Evolutionary conservation across 73 alveolate genomes (phyloP), one percentile per base, ranked within the genome.

Genomic region (Paramecium sexaurelia): DNA sequence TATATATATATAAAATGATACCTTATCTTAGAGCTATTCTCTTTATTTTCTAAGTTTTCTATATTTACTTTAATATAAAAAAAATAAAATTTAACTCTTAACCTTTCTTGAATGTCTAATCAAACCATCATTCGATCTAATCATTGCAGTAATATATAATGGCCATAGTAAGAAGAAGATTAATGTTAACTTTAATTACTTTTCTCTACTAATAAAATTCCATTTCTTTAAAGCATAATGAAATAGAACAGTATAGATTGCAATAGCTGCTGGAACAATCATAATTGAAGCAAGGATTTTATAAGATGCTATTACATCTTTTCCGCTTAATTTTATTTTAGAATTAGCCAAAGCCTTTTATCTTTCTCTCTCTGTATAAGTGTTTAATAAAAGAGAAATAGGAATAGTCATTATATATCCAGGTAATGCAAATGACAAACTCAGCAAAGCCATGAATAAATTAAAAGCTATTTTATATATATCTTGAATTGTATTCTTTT

Each of bases 241-340:
- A 85, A 93, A 69, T 29, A 68, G 11, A 26, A 94, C n/a, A 47
- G 93, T 94, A 89, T 91, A 87, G n/a, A 85, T 29, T 26, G 87
- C 56, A 36, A 75, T 45, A 3, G 93, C 45, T 15, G 56, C 55
- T 5, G 95, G 91, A 15, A 93, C 89, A 19, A 94, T 71, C 36
- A 93, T 84, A 20, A 96, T 67, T 22, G 96, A 66, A 29, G 96
- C 84, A 67, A 95, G 35, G 1, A 96, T 78, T 92, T 96, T 96
- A 55, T 84, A 87, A 11, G 97, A 86, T 1, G 98, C 99, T 61
- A 96, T 75, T 0, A 95, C 98, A 92, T 96, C 99, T 7, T 73
- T 93, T 7, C 97, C 98, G 84, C 93, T 91, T 3, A 96, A 83
- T 57, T 96, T 96, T 9, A 96, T 97, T 9, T 95, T 55, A 26